Conservation (phyloP, 495 filamentous ascomycete genomes). For the Lasiosphaeria ovina region DNA sequence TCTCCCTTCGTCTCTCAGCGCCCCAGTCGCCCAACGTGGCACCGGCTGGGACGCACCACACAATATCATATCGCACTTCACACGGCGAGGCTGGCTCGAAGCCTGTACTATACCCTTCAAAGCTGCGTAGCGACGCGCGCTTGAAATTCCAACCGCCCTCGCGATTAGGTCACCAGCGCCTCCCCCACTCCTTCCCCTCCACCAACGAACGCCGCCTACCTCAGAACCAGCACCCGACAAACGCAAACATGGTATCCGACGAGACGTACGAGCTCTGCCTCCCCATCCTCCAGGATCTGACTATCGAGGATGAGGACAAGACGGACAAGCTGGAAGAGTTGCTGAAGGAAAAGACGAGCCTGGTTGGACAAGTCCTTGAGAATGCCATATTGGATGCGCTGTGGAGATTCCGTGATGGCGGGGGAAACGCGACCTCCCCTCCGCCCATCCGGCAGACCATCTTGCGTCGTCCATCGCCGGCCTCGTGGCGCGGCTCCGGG, state of each 20-base stretch:
- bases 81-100: too few species aligned
- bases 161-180: neutral
- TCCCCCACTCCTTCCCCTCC: neutral
- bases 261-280: constrained; percentile 88
- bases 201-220: neutral
- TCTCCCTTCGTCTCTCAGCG: neutral
- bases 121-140: too few species aligned
- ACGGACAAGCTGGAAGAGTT: constrained; percentile 88
- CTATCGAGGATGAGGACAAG: constrained; percentile 90
- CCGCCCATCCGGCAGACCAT: constrained; percentile 81
- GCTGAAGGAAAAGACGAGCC: constrained; percentile 70
- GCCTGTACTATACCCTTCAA: too few species aligned
- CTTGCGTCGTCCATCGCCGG: constrained; percentile 85
- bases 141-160: too few species aligned
- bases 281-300: constrained; percentile 78
- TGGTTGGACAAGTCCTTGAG: constrained; percentile 77
- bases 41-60: neutral
- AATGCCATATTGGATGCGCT: constrained; percentile 87
- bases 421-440: constrained; percentile 72
- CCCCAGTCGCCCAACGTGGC: neutral
- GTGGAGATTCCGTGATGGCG: constrained; percentile 84
- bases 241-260: constrained; percentile 77
- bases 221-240: neutral
- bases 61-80: neutral
- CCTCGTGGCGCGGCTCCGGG: constrained; percentile 80